Conservation (phyloP, 2,329 filamentous ascomycete genomes). For the Phialophora macrospora region DNA sequence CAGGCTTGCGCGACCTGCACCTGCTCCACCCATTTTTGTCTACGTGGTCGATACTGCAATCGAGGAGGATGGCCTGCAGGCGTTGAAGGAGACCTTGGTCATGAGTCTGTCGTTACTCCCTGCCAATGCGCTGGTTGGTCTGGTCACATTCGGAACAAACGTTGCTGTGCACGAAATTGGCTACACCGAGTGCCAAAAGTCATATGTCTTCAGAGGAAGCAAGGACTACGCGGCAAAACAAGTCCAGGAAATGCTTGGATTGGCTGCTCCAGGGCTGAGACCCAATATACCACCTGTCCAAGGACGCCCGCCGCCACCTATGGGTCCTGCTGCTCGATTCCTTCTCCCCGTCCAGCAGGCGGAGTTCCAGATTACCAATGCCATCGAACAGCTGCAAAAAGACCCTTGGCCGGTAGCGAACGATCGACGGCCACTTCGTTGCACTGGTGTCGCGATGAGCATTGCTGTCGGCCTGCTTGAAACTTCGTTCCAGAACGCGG, state of each 20-base stretch:
- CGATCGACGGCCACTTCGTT: slow-evolving; percentile 86
- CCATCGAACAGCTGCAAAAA: slow-evolving; percentile 91
- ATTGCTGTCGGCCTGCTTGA: slow-evolving; percentile 92
- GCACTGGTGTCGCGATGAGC: slow-evolving; percentile 93
- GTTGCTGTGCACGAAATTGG: slow-evolving; percentile 93
- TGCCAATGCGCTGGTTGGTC: slow-evolving; percentile 66
- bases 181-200: slow-evolving; percentile 97
- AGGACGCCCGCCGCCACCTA: slow-evolving; percentile 73
- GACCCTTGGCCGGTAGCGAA: slow-evolving; percentile 97
- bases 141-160: slow-evolving; percentile 84
- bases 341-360: slow-evolving; percentile 92
- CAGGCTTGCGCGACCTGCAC: slow-evolving; percentile 64
- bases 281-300: slow-evolving; percentile 73
- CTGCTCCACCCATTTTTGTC: slow-evolving; percentile 69
- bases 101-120: slow-evolving; percentile 69
- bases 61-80: slow-evolving; percentile 70
- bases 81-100: slow-evolving; percentile 69
- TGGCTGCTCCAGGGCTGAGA: slow-evolving; percentile 72
- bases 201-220: slow-evolving; percentile 95
- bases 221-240: slow-evolving; percentile 99
- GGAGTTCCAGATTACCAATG: slow-evolving; percentile 96
- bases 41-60: slow-evolving; percentile 73
- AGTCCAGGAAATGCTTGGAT: slow-evolving; percentile 98
- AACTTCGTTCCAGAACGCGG: slow-evolving; percentile 92
- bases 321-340: slow-evolving; percentile 85